Base-by-base conservation (phyloP, 306 rosid genomes). In the Trifolium pratense region DNA sequence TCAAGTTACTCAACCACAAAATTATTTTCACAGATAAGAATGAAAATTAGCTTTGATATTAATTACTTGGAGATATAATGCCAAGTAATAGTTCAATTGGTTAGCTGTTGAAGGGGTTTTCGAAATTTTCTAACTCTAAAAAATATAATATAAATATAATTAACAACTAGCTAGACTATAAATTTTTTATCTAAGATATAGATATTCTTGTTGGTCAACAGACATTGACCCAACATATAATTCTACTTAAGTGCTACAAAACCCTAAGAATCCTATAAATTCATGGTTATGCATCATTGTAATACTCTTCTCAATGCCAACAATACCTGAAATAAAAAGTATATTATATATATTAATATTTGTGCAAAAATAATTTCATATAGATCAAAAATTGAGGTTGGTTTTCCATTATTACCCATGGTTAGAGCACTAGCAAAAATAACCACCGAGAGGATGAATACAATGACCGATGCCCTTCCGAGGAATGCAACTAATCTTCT, bases 381-480 rank as follows among this genome's bases (percentile, higher is more conserved):
- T 13, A 29, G 8, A 65, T 51, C 7, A 40, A 8, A 0, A 51
- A 34, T 23, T 55, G 18, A 52, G 70, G 36, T 25, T 49, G 57
- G 42, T 63, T 84, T 46, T 60, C 3, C 48, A 9, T 72, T 80
- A 84, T 72, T 84, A 84, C 98, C 98, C 97, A 93, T 89, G 21
- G 96, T 91, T 80, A 93, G 71, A 56, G 97, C 97, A 21, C 94
- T 93, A 0, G 88, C 94, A 77, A 85, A 87, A 69, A 93, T 93
- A 66, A 91, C 97, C 57, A 84, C 90, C 3, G 98, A 91, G 77
- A 93, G 98, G 73, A 91, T 83, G 82, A 91, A 91, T n/a, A 93
- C 85, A 32, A 93, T 89, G 52, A 91, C 15, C 3, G 98, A 93
- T 43, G 91, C 96, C 79, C 96, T 85, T 37, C 80, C 82, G 36